Evolutionary conservation across 768 basidiomycete species (phyloP).

Genomic region (Leccinum sublutescens): DNA sequence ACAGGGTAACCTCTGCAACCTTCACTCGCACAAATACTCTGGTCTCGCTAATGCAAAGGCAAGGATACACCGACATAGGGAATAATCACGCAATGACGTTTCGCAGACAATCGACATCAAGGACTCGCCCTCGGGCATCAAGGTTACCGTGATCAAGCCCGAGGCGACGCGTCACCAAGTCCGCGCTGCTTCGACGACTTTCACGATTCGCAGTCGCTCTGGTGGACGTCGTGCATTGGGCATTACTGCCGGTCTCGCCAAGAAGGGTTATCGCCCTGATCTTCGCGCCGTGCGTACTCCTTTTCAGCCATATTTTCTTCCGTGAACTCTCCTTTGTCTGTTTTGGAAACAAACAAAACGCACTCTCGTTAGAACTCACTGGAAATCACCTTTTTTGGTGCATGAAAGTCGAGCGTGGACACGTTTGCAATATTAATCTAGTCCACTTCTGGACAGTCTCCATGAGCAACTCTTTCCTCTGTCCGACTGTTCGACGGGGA

Average conservation of each 20-base stretch:
- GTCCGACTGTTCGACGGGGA: conserved; percentile 30
- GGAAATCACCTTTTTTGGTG: conserved; percentile 54
- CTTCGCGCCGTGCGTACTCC: conserved; percentile 65
- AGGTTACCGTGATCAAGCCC: conserved; percentile 64
- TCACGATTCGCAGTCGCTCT: conserved; percentile 63
- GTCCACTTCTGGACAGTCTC: conserved; percentile 24
- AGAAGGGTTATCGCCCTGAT: conserved; percentile 75
- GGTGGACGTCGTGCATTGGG: conserved; percentile 71
- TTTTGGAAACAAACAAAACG: conserved; percentile 33
- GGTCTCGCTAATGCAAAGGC: conserved; percentile 86
- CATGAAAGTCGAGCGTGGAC: conserved; percentile 92
- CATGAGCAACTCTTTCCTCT: conserved; percentile 25
- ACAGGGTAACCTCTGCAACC: conserved; percentile 82
- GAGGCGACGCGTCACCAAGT: conserved; percentile 55
- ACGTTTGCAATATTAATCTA: conserved; percentile 74
- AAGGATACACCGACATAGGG: conserved; percentile 4
- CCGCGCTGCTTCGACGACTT: conserved; percentile 43
- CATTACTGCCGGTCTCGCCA: conserved; percentile 56
- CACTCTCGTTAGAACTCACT: conserved; percentile 94
- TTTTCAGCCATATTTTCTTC: neutral
- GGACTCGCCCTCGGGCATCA: conserved; percentile 53
- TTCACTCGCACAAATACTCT: conserved; percentile 92
- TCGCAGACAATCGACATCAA: conserved; percentile 63
- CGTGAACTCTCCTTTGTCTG: neutral
- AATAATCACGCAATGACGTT: neutral